phyloP scores from a whole-genome alignment of 345 rosid genomes.

The Populus pruinosa region DNA sequence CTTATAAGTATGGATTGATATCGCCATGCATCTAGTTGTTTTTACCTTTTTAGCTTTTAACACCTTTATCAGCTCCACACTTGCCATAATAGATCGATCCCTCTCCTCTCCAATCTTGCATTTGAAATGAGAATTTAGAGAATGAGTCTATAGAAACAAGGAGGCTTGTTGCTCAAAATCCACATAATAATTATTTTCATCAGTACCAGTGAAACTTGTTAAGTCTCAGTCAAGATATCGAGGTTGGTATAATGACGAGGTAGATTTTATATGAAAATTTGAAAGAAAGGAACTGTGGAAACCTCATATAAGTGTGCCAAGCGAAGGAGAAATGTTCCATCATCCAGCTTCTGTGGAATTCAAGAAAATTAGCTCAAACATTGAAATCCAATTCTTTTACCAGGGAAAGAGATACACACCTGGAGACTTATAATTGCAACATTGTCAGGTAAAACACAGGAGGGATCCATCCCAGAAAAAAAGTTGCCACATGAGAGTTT shows the following conservation, averaged over 20 bases:
- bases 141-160: neutral
- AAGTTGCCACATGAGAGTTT: neutral
- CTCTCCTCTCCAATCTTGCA: neutral
- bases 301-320: neutral
- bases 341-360: neutral
- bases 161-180: too few species aligned
- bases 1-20: too few species aligned
- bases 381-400: neutral
- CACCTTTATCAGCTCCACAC: neutral
- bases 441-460: neutral
- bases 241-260: neutral
- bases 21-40: too few species aligned
- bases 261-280: neutral
- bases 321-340: neutral
- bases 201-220: too few species aligned
- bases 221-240: neutral
- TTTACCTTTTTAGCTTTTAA: neutral
- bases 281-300: too few species aligned
- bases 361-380: neutral
- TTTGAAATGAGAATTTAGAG: neutral
- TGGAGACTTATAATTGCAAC: neutral
- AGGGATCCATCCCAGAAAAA: neutral
- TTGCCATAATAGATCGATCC: neutral
- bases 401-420: neutral
- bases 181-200: too few species aligned